These are phyloP conservation scores for Wickerhamiella lipophila DNA, from an alignment of 805 yeast species.

Conservation along the genomic window DNA sequence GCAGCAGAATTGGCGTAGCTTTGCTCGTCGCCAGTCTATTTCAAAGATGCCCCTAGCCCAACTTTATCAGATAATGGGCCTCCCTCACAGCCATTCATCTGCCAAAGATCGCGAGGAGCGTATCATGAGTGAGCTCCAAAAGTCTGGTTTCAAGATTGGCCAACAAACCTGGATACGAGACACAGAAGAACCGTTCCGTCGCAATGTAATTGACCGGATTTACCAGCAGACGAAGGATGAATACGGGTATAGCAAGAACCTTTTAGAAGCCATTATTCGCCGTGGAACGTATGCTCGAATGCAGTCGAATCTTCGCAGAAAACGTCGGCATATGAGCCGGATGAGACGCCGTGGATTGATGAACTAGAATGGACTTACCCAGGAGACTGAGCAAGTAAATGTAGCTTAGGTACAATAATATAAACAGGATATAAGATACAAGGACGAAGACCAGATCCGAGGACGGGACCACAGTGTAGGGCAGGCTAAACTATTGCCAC, in stretches of 20 bases:
- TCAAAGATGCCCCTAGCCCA: slow-evolving; percentile 30
- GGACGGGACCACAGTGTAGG: no score
- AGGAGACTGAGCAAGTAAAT: no score
- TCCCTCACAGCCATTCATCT: slow-evolving; percentile 28
- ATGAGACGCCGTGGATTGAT: not conserved
- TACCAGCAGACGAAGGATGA: slow-evolving; percentile 35
- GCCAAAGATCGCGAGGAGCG: slow-evolving; percentile 31
- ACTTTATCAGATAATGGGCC: slow-evolving; percentile 30
- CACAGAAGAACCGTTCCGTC: slow-evolving; percentile 44
- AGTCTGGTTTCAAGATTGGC: slow-evolving; percentile 61
- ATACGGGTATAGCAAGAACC: slow-evolving; percentile 41
- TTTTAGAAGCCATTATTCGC: slow-evolving; percentile 60
- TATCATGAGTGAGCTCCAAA: slow-evolving; percentile 29
- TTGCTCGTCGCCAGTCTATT: slow-evolving; percentile 23
- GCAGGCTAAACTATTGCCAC: no score
- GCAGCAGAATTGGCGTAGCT: slow-evolving; percentile 3
- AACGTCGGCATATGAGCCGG: slow-evolving; percentile 14
- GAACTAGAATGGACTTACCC: not conserved
- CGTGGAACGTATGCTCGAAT: slow-evolving; percentile 52
- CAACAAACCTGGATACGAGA: slow-evolving; percentile 77
- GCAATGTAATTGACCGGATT: slow-evolving; percentile 37
- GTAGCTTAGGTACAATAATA: no score
- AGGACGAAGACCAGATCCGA: no score
- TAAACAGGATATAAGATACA: no score
- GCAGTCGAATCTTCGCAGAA: slow-evolving; percentile 20